Conservation (phyloP, 345 rosid species). For the Chamaenerion angustifolium region DNA sequence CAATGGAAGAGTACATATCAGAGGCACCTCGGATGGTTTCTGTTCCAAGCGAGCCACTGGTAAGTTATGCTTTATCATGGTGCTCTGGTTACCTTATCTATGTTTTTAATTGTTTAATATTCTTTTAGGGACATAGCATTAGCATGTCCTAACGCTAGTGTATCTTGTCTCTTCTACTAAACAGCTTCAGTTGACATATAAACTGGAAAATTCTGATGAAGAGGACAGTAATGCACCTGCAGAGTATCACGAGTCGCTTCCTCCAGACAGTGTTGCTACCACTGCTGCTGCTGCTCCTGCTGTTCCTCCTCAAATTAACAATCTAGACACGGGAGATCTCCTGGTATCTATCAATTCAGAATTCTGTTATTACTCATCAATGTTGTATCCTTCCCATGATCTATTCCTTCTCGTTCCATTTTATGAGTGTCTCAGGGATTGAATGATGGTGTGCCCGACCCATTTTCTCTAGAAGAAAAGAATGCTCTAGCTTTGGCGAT, state of each 20-base stretch:
- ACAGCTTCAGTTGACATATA: constrained; percentile 69
- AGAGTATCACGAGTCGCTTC: constrained; percentile 51
- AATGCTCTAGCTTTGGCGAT: constrained; percentile 94
- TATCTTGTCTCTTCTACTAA: background rate
- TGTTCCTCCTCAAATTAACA: constrained; percentile 31
- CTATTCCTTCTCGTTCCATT: background rate
- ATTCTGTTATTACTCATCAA: too few species aligned
- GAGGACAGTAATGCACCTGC: constrained; percentile 27
- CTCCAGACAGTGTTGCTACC: constrained; percentile 32
- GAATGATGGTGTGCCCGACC: constrained; percentile 29
- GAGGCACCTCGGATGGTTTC: constrained; percentile 86
- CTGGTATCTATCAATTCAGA: constrained; percentile 31
- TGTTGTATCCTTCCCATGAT: constrained; percentile 1
- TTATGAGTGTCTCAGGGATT: constrained; percentile 44
- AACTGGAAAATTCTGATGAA: constrained; percentile 44
- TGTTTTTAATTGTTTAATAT: constrained; percentile 34
- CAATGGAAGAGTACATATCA: constrained; percentile 95
- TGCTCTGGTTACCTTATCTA: background rate
- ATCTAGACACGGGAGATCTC: constrained; percentile 56
- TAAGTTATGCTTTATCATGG: constrained; percentile 16
- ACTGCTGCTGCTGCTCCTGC: constrained; percentile 28
- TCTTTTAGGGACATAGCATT: too few species aligned
- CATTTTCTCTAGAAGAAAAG: constrained; percentile 66
- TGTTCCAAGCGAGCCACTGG: constrained; percentile 66
- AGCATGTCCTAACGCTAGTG: too few species aligned